phyloP scores from a whole-genome alignment of 345 rosid species.

The Arabis alpina region DNA sequence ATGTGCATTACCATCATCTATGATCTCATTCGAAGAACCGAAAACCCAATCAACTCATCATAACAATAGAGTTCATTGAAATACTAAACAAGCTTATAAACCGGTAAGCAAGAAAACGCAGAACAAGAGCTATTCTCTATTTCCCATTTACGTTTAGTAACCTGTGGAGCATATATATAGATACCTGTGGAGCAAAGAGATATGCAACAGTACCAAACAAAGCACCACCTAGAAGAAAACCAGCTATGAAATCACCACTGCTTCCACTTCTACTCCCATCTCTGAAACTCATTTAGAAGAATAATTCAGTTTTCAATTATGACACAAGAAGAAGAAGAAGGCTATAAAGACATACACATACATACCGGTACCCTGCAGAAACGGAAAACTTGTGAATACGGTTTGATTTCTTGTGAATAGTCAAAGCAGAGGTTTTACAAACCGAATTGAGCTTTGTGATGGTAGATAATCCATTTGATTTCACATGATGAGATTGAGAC shows the following conservation, averaged over 20 bases:
- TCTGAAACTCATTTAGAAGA: slow-evolving; percentile 38
- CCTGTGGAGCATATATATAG: slow-evolving; percentile 78
- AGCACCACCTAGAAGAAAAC: slow-evolving; percentile 91
- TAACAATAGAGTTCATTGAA: slow-evolving; percentile 9
- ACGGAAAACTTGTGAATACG: slow-evolving; percentile 50
- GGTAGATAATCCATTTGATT: slow-evolving; percentile 44
- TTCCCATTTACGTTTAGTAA: slow-evolving; percentile 22
- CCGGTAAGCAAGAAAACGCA: background rate
- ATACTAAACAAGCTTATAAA: background rate
- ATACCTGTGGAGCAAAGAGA: slow-evolving; percentile 89
- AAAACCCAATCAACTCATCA: slow-evolving; percentile 10
- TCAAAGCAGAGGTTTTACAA: slow-evolving; percentile 47
- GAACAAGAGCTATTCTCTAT: slow-evolving; percentile 10
- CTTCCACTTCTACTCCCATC: slow-evolving; percentile 64
- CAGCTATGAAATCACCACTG: slow-evolving; percentile 83
- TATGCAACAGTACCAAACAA: slow-evolving; percentile 79
- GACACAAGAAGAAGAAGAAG: background rate
- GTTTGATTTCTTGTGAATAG: slow-evolving; percentile 49
- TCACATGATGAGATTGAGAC: slow-evolving; percentile 47
- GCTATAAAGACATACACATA: background rate
- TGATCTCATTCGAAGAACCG: too few species aligned
- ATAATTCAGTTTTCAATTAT: too few species aligned
- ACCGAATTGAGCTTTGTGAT: slow-evolving; percentile 49
- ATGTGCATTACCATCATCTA: too few species aligned
- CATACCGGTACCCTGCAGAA: slow-evolving; percentile 65